phyloP scores from a whole-genome alignment of 2,329 filamentous ascomycete species.

The Microcyclospora tardicrescens region DNA sequence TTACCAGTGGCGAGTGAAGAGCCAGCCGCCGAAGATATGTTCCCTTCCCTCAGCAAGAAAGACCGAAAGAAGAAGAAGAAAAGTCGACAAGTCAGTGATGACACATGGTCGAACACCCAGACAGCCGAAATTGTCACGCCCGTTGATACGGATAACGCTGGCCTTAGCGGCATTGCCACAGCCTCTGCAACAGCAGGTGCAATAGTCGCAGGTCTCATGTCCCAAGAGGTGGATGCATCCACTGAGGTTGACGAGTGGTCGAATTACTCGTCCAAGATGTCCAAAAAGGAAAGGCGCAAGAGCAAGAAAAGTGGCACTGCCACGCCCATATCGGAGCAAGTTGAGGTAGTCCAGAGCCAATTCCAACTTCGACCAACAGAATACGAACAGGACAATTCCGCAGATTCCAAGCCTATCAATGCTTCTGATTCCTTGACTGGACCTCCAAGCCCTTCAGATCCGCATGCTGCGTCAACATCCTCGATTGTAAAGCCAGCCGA shows the following conservation, averaged over 20 bases:
- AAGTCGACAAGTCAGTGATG: slow-evolving; percentile 4
- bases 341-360: too few species aligned
- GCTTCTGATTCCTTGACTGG: background rate
- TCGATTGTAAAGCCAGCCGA: too few species aligned
- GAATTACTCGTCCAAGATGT: slow-evolving; percentile 16
- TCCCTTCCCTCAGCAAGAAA: slow-evolving; percentile 12
- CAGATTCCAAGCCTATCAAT: background rate
- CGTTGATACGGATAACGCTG: background rate
- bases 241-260: slow-evolving; percentile 10
- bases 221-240: background rate
- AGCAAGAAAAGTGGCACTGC: slow-evolving; percentile 12
- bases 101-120: background rate
- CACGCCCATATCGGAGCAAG: slow-evolving; percentile 1
- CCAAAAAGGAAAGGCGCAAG: slow-evolving; percentile 34
- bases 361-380: background rate
- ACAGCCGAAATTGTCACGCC: background rate
- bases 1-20: too few species aligned
- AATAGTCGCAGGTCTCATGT: too few species aligned
- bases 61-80: slow-evolving; percentile 10
- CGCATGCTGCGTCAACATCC: background rate
- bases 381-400: background rate
- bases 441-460: background rate
- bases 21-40: too few species aligned
- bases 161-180: background rate
- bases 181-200: too few species aligned